These are phyloP conservation scores for Agrostemma githago DNA, from an alignment of 148 eudicot genomes.

Conservation along the genomic window DNA sequence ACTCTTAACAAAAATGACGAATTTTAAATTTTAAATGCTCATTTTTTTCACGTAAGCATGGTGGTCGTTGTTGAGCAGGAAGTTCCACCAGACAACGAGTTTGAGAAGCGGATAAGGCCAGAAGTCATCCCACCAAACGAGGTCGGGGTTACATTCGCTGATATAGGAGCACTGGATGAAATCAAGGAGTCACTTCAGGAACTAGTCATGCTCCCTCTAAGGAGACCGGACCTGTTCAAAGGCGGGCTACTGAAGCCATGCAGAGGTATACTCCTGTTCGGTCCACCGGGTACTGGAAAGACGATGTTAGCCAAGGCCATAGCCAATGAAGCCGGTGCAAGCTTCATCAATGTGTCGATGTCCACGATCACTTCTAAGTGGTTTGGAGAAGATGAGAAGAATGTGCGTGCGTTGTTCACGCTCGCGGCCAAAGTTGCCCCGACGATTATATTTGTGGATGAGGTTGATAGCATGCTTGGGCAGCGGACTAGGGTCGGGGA, in stretches of 20 bases:
- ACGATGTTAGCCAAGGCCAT: conserved; percentile 96
- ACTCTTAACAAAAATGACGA: neutral
- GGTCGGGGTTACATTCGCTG: conserved; percentile 76
- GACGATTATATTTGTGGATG: conserved; percentile 80
- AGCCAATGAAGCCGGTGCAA: conserved; percentile 96
- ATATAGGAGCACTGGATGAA: conserved; percentile 81
- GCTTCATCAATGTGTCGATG: conserved; percentile 92
- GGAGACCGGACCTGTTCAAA: conserved; percentile 83
- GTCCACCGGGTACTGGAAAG: conserved; percentile 94
- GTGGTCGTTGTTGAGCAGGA: conserved; percentile 42
- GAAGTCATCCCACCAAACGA: conserved; percentile 83
- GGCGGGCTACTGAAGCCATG: conserved; percentile 97
- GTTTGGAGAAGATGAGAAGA: conserved; percentile 98
- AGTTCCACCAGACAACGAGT: conserved; percentile 83
- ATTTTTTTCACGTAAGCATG: conserved; percentile 5
- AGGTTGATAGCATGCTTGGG: conserved; percentile 96
- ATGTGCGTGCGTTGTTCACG: conserved; percentile 81
- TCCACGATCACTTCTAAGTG: conserved; percentile 94
- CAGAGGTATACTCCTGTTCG: conserved; percentile 75
- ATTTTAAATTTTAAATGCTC: neutral
- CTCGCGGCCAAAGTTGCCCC: conserved; percentile 95
- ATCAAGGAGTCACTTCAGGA: conserved; percentile 85
- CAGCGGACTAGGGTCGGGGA: conserved; percentile 88
- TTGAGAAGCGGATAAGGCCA: conserved; percentile 86
- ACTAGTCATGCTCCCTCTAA: conserved; percentile 83